Percentiles rank a stretch among this genome's conserved stretches.
Conservation (phyloP, 140 eudicot species). For the Erigeron philadelphicus region DNA sequence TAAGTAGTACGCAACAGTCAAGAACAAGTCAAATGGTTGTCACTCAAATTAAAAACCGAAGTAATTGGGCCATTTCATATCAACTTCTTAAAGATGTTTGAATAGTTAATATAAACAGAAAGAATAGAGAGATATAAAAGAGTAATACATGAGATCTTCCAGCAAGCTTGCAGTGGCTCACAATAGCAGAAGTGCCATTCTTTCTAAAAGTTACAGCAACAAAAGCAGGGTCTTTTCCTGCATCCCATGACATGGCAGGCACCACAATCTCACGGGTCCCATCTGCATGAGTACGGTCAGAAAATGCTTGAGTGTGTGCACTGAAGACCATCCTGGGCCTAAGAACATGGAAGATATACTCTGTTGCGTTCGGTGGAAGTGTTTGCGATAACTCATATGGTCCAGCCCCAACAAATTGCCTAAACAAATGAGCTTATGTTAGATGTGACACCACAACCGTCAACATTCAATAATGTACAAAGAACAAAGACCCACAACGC, state of each 20-base stretch:
- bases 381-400: slow-evolving; percentile 42
- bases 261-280: slow-evolving; percentile 59
- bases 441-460: slow-evolving; percentile 1
- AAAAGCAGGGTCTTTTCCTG: slow-evolving; percentile 45
- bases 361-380: slow-evolving; percentile 56
- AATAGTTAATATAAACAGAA: slow-evolving; percentile 36
- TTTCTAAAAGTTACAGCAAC: slow-evolving; percentile 45
- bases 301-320: slow-evolving; percentile 45
- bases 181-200: slow-evolving; percentile 32
- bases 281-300: slow-evolving; percentile 43
- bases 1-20: too few relatives aligned
- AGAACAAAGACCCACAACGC: background rate
- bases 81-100: slow-evolving; percentile 36
- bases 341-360: slow-evolving; percentile 55
- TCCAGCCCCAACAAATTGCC: slow-evolving; percentile 34
- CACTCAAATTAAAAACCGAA: background rate
- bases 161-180: slow-evolving; percentile 49
- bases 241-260: slow-evolving; percentile 62
- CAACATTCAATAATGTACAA: background rate
- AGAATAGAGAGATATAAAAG: slow-evolving; percentile 29
- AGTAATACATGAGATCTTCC: slow-evolving; percentile 42
- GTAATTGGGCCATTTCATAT: background rate
- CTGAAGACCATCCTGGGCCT: slow-evolving; percentile 53
- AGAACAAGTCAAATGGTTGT: background rate
- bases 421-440: slow-evolving; percentile 16